A percentile compares a stretch with the other conserved stretches of the same genome.
Conservation (phyloP, 805 yeast species). For the Candida ipomoeae region DNA sequence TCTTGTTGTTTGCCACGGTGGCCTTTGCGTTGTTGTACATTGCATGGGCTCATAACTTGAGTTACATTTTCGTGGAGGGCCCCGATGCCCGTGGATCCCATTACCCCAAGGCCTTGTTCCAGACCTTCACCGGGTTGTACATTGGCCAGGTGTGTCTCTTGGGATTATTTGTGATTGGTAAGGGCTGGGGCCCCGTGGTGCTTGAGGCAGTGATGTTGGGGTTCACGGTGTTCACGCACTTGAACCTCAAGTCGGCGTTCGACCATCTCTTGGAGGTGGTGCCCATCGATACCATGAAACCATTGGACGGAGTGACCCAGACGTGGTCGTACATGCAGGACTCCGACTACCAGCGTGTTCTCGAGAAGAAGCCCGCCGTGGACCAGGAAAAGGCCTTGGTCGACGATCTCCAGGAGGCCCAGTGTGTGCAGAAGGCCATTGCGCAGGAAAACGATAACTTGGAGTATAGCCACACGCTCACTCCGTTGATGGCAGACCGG, state of each 20-base stretch:
- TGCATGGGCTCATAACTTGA: slow-evolving; percentile 73
- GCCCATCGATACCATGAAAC: slow-evolving; percentile 72
- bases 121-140: slow-evolving; percentile 83
- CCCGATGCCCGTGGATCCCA: slow-evolving; percentile 76
- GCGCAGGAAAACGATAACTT: slow-evolving; percentile 17
- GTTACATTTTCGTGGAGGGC: slow-evolving; percentile 63
- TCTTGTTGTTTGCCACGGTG: slow-evolving; percentile 65
- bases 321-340: slow-evolving; percentile 52
- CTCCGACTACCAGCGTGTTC: slow-evolving; percentile 33
- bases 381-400: slow-evolving; percentile 8
- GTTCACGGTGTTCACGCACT: slow-evolving; percentile 65
- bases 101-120: slow-evolving; percentile 86
- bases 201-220: slow-evolving; percentile 64
- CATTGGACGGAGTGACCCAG: slow-evolving; percentile 63
- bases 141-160: slow-evolving; percentile 81
- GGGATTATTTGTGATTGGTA: slow-evolving; percentile 84
- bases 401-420: slow-evolving; percentile 19
- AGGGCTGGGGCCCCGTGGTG: slow-evolving; percentile 92
- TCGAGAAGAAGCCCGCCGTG: slow-evolving; percentile 18
- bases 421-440: slow-evolving; percentile 15
- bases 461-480: slow-evolving; percentile 20
- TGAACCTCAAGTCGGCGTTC: slow-evolving; percentile 62
- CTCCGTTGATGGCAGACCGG: slow-evolving; percentile 73
- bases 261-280: slow-evolving; percentile 49
- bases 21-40: slow-evolving; percentile 71